These are phyloP conservation scores for Cadophora gregata DNA, from an alignment of 2,329 filamentous ascomycete species.

Conservation along the genomic window DNA sequence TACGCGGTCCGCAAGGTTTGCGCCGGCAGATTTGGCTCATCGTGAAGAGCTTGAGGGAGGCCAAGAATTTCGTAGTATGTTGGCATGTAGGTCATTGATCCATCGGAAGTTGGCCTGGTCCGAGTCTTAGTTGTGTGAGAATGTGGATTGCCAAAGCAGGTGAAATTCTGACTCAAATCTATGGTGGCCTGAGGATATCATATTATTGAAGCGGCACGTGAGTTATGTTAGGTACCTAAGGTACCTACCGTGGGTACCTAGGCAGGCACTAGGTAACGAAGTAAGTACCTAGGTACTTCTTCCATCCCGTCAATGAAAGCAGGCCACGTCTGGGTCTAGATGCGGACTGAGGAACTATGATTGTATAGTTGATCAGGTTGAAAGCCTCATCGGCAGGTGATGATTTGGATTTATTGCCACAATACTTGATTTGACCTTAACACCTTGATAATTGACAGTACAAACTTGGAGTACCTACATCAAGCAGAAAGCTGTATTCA, in stretches of 20 bases:
- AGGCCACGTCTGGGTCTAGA: too few species aligned
- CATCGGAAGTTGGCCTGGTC: slow-evolving; percentile 25
- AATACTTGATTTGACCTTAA: too few species aligned
- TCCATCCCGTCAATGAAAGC: too few species aligned
- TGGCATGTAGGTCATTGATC: slow-evolving; percentile 43
- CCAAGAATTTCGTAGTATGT: slow-evolving; percentile 68
- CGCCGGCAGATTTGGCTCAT: slow-evolving; percentile 50
- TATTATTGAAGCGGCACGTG: background rate
- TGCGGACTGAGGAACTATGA: background rate
- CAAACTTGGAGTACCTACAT: too few species aligned
- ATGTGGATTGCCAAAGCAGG: background rate
- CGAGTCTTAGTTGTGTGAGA: background rate
- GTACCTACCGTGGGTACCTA: too few species aligned
- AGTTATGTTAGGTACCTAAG: too few species aligned
- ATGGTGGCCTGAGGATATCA: background rate
- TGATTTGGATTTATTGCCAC: too few species aligned
- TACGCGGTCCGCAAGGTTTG: slow-evolving; percentile 67
- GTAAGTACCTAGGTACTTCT: too few species aligned
- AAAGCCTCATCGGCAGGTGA: too few species aligned
- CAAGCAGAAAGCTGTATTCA: background rate
- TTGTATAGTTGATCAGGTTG: background rate
- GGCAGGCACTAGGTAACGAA: too few species aligned
- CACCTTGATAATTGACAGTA: background rate
- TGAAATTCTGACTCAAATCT: background rate
- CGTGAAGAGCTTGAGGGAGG: slow-evolving; percentile 56